Conservation (phyloP, 331 rosid genomes). For the Cydonia oblonga region DNA sequence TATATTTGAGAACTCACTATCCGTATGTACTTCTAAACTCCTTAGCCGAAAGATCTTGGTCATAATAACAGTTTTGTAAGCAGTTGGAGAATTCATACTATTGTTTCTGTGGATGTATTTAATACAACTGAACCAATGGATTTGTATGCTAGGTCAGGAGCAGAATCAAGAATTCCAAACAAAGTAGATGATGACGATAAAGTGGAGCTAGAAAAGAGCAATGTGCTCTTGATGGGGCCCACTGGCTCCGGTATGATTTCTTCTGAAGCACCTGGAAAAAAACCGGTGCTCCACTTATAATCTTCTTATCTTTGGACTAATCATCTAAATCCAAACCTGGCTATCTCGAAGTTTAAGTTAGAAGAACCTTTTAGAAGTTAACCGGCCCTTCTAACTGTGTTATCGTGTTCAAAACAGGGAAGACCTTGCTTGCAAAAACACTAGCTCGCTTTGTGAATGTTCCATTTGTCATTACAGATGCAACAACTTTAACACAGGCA, state of each 20-base stretch:
- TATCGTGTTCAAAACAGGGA: constrained; percentile 50
- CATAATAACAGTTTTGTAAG: background rate
- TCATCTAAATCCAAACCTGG: background rate
- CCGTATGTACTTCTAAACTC: too few relatives aligned
- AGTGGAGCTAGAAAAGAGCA: constrained; percentile 95
- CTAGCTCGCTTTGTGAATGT: constrained; percentile 97
- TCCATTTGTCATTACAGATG: constrained; percentile 93
- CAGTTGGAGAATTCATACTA: background rate
- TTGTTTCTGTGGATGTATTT: constrained; percentile 7
- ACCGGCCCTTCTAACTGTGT: constrained; percentile 23
- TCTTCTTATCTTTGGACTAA: background rate
- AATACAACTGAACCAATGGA: constrained; percentile 25
- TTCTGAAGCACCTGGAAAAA: constrained; percentile 10
- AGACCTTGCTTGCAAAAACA: constrained; percentile 90
- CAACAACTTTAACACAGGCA: constrained; percentile 96
- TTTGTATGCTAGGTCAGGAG: constrained; percentile 42
- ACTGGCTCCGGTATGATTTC: constrained; percentile 75
- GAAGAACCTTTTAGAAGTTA: background rate
- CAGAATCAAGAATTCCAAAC: constrained; percentile 42
- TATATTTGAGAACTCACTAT: too few relatives aligned
- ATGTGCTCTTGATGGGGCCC: constrained; percentile 97
- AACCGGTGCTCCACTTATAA: background rate
- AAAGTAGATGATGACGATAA: constrained; percentile 48
- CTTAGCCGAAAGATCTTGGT: background rate
- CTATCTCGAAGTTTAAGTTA: background rate